A percentile compares a stretch with the other conserved stretches of the same genome.
Conservation (phyloP, 331 rosid species). For the Spiraea crenata region DNA sequence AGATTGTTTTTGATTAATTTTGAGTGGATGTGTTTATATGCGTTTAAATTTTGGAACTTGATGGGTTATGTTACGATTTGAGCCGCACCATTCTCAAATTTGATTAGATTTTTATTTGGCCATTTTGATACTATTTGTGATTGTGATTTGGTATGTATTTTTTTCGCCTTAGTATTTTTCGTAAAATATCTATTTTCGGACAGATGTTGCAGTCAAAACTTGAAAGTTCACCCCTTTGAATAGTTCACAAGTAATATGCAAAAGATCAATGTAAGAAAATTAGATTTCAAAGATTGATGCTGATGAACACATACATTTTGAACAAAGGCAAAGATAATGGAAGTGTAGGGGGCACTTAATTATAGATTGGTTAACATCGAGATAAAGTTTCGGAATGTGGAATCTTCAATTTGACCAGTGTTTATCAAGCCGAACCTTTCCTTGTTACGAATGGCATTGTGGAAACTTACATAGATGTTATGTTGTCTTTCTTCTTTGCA, state of each 20-base stretch:
- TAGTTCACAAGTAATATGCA: not conserved
- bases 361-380: not conserved
- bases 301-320: not conserved
- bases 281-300: not conserved
- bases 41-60: not conserved
- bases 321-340: not conserved
- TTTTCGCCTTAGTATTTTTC: not conserved
- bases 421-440: not conserved
- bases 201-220: conserved; percentile 3
- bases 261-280: not conserved
- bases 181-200: not conserved
- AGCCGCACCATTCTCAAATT: not conserved
- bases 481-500: conserved; percentile 39
- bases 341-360: too few species aligned
- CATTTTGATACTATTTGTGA: not conserved
- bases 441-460: not conserved
- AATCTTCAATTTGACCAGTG: not conserved
- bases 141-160: not conserved
- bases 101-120: not conserved
- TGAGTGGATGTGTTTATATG: not conserved
- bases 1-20: conserved; percentile 9
- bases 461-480: not conserved
- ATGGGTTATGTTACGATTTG: not conserved
- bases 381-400: not conserved
- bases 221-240: not conserved